phyloP scores from a whole-genome alignment of 371 early-diverging fungal species.

The Mortierella sp. region DNA sequence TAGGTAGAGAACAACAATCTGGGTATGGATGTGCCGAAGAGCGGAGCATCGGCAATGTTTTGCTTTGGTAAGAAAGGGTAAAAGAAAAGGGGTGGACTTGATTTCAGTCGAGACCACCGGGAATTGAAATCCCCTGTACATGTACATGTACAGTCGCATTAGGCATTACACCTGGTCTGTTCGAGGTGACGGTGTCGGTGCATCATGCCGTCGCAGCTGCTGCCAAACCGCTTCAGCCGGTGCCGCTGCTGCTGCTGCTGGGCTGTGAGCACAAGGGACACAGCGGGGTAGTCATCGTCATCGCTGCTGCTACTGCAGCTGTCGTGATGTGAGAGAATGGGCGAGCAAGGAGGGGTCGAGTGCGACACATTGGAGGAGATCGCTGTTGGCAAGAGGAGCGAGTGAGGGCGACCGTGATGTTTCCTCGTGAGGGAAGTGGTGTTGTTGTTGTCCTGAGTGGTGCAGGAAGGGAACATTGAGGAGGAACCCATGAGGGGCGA shows the following conservation, averaged over 20 bases:
- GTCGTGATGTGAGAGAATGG: conserved; percentile 47
- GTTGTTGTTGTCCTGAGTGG: conserved; percentile 16
- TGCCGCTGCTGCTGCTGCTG: conserved; percentile 43
- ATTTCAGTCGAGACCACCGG: not conserved
- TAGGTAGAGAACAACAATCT: not conserved
- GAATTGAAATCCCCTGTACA: not conserved
- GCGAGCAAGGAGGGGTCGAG: conserved; percentile 45
- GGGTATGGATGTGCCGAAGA: not conserved
- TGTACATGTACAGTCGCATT: not conserved
- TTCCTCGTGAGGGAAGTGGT: not conserved
- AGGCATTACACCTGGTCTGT: conserved; percentile 40
- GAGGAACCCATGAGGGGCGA: conserved; percentile 14
- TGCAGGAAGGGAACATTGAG: conserved; percentile 9
- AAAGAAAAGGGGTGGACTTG: not conserved
- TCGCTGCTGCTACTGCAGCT: conserved; percentile 44
- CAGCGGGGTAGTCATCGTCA: conserved; percentile 41
- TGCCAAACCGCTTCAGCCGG: conserved; percentile 38
- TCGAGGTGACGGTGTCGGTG: conserved; percentile 41
- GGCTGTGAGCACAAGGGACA: conserved; percentile 15
- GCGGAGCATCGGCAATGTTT: conserved; percentile 3
- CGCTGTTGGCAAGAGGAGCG: conserved; percentile 27
- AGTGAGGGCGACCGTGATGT: conserved; percentile 23
- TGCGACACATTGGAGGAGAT: conserved; percentile 18
- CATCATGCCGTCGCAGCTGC: conserved; percentile 45
- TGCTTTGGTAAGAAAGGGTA: conserved; percentile 1